Evolutionary conservation across 768 basidiomycete species (phyloP), one percentile per base, ranked within the genome.

Genomic region (Amanita subjunquillea): DNA sequence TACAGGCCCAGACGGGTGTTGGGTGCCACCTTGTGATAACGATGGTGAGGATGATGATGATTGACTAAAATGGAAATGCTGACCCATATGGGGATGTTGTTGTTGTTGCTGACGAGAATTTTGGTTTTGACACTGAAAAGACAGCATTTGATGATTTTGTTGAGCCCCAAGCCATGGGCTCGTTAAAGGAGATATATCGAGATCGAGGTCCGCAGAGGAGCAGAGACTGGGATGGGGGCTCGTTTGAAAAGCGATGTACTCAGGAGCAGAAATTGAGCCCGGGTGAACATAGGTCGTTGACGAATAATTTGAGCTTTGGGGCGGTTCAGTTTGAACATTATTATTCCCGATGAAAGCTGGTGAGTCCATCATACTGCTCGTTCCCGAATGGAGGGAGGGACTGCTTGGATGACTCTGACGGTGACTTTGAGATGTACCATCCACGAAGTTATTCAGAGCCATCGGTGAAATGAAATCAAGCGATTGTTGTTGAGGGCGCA

Each of bases 101-200:
- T 46, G 55, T 45, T 58, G 57, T 25, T 17, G 32, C 38, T 50
- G 49, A 7, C 22, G 50, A 22, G 42, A 20, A 23, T 42, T 51
- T 34, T 34, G 34, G 34, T 34, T 34, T 40, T 50, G 48, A 37
- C 8, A 23, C 20, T 44, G 43, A 46, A 45, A 23, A 13, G 44
- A 37, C 8, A 36, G 15, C 3, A 36, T n/a, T 9, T 37, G 44
- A 10, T 53, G 51, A 25, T 38, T 45, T 23, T 74, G 72, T 48
- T 77, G 72, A 4, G 86, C 77, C 3, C 80, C 84, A 0, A 91
- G 73, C 85, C 87, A 89, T 1, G 87, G 87, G 57, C 87, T 89
- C 0, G 86, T 86, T 20, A 91, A 69, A 0, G 88, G 87, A 1
- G 86, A 87, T 45, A 91, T 79, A 55, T 91, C 84, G 54, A 83